Percentiles rank a stretch among this genome's conserved stretches.
These are phyloP conservation scores for Ilyonectria robusta DNA, from an alignment of 2,329 filamentous ascomycete species.

Conservation along the genomic window DNA sequence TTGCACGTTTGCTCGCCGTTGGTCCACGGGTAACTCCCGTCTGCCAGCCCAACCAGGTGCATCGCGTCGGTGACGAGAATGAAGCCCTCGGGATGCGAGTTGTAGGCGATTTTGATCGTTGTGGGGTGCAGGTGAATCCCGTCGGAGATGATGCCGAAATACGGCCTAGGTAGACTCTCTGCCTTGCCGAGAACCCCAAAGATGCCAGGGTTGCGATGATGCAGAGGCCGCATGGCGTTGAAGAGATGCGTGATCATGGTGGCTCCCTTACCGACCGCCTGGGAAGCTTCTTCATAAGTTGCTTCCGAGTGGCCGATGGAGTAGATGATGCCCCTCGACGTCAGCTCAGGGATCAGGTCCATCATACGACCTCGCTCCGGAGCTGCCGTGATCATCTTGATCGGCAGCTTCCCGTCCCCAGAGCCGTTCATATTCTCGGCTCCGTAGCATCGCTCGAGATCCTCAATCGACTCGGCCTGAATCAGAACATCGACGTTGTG, in stretches of 20 bases:
- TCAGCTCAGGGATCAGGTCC: conserved; percentile 76
- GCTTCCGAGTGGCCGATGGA: conserved; percentile 91
- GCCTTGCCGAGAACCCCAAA: conserved; percentile 86
- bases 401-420: conserved; percentile 56
- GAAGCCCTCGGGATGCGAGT: conserved; percentile 86
- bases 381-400: conserved; percentile 89
- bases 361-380: conserved; percentile 84
- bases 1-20: conserved; percentile 74
- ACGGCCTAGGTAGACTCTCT: conserved; percentile 74
- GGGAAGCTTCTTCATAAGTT: conserved; percentile 84
- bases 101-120: conserved; percentile 90
- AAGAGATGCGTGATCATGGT: conserved; percentile 95
- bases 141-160: conserved; percentile 91
- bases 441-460: conserved; percentile 82
- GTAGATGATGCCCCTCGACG: conserved; percentile 77
- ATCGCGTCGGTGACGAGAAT: conserved; percentile 95
- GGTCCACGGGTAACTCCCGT: conserved; percentile 89
- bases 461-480: conserved; percentile 72
- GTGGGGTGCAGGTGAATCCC: conserved; percentile 92
- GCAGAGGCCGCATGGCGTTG: conserved; percentile 92
- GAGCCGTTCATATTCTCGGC: conserved; percentile 71
- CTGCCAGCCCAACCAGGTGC: conserved; percentile 86
- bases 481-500: conserved; percentile 83
- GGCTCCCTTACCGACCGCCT: conserved; percentile 80
- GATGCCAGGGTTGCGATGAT: conserved; percentile 91